These are phyloP conservation scores for Ophiobolus disseminans DNA, from an alignment of 2,329 filamentous ascomycete species.

Conservation along the genomic window DNA sequence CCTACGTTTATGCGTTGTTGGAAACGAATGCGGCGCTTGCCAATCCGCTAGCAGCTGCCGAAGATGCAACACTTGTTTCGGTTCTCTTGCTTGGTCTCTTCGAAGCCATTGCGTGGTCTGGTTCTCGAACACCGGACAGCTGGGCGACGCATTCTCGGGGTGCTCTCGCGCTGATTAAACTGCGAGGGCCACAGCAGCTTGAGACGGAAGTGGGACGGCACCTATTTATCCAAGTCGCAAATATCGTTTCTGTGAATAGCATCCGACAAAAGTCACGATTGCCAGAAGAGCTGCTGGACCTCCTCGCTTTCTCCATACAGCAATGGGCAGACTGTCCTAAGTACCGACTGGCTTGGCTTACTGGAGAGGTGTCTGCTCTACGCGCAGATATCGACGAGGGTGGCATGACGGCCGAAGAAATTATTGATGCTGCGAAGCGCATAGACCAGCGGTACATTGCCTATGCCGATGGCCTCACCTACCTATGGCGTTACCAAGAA, in stretches of 20 bases:
- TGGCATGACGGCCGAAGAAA: slow-evolving; percentile 1
- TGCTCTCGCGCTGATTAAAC: slow-evolving; percentile 19
- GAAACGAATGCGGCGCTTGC: slow-evolving; percentile 18
- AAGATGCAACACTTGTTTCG: slow-evolving; percentile 19
- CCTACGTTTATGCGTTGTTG: slow-evolving; percentile 13
- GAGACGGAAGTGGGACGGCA: slow-evolving; percentile 14
- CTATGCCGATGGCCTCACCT: slow-evolving; percentile 4
- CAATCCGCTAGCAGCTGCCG: slow-evolving; percentile 2
- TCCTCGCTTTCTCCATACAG: slow-evolving; percentile 6
- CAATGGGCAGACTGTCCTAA: slow-evolving; percentile 5
- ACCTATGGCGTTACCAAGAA: slow-evolving; percentile 1
- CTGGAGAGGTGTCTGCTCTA: slow-evolving; percentile 8
- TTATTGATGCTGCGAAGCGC: slow-evolving; percentile 4
- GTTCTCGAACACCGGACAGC: slow-evolving; percentile 12
- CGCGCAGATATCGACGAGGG: slow-evolving; percentile 7
- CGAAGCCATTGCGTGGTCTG: slow-evolving; percentile 20
- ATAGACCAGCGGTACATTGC: slow-evolving; percentile 12
- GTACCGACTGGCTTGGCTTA: slow-evolving; percentile 6
- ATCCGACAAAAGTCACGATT: slow-evolving; percentile 11
- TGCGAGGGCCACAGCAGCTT: slow-evolving; percentile 18
- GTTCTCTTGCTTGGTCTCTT: slow-evolving; percentile 24
- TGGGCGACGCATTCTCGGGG: slow-evolving; percentile 24
- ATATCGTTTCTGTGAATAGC: slow-evolving; percentile 16
- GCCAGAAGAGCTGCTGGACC: slow-evolving; percentile 9
- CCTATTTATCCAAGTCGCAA: slow-evolving; percentile 24